Base-by-base conservation (phyloP, 208 protist genomes). In the Crithidia brevicula region DNA sequence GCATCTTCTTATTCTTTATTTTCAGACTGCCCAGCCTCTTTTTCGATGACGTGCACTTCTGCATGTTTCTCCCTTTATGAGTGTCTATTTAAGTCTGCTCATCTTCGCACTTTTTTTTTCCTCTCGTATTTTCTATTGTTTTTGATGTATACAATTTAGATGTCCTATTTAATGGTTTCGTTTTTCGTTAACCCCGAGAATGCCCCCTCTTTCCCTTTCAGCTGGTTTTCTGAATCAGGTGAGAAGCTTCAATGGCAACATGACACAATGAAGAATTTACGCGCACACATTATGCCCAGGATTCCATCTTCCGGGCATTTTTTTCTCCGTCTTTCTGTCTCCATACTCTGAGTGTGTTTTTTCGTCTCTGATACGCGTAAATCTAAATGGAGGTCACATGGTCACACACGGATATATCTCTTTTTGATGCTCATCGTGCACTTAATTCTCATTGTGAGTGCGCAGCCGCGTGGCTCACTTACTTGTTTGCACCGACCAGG, bases 111-210 rank as follows among this genome's bases (percentile, higher is more conserved):
- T 18, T 53, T 20, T 62, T n/a, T 33, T 62, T 60, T 62, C 18
- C 23, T 63, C 27, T 20, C 40, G 27, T 63, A 22, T 16, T 36
- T 23, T 47, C 57, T 45, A 38, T 40, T 4, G 13, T 64, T 47
- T 33, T 51, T 54, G 36, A 40, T 40, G 36, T 40, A 40, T 40
- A 40, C 36, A 13, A 40, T 40, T 13, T 40, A 7, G 36, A 40
- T 40, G 36, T 40, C 10, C 36, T 16, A 40, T 40, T 40, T 40
- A 40, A 0, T 7, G 10, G 8, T 40, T 40, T 7, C 36, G 46
- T 52, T 52, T 52, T 52, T 52, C 53, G 9, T 30, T n/a, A n/a
- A n/a, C n/a, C n/a, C n/a, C n/a, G n/a, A n/a, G n/a, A n/a, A n/a
- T n/a, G n/a, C n/a, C n/a, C n/a, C n/a, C n/a, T n/a, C n/a, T n/a